Base-by-base conservation (phyloP, 1,139 yeast species). In the Barnettozyma hawaiiensis region DNA sequence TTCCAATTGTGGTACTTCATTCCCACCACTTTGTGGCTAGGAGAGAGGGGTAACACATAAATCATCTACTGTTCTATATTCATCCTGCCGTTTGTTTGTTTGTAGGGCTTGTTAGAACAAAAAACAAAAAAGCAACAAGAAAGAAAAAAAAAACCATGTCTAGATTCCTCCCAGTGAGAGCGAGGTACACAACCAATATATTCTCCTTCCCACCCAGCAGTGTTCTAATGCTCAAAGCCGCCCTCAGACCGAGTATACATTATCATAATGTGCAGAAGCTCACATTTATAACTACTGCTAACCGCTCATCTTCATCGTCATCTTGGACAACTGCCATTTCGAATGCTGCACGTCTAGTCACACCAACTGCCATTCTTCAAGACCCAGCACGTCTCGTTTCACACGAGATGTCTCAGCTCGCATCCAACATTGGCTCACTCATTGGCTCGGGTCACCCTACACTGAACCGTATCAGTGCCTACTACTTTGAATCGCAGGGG, bases 371-470 rank as follows among this genome's bases (percentile, higher is more conserved):
- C 20, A 67, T 76, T 41, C 62, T 75, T 40, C 70, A 73, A 35
- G 96, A 92, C 62, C 98, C 98, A 10, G 79, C 92, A 48, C 81
- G 94, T 12, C 75, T 90, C 40, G 98, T 92, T n/a, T 83, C 95
- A 37, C 84, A 85, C 54, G 98, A 92, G 60, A 92, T 92, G 98
- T 82, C 92, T 18, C 80, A 78, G 35, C 67, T 92, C 57, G 96
- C 96, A 26, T 78, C 78, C 59, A 87, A 89, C 58, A 94, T 92
- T 49, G 95, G 96, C 38, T 69, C 74, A 26, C 71, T 92, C 46
- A 81, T 92, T 46, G 97, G 97, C 1, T 83, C 95, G 0, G 95
- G 96, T 7, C 96, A 90, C 59, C 97, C 97, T 1, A 82, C 94
- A 6, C 71, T 92, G 46, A 89, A 90, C 63, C 72, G 95, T 53